A percentile compares a stretch with the other conserved stretches of the same genome.
These are phyloP conservation scores for Melampsora abietis-canadensis DNA, from an alignment of 1,284 basidiomycete species.

Conservation along the genomic window DNA sequence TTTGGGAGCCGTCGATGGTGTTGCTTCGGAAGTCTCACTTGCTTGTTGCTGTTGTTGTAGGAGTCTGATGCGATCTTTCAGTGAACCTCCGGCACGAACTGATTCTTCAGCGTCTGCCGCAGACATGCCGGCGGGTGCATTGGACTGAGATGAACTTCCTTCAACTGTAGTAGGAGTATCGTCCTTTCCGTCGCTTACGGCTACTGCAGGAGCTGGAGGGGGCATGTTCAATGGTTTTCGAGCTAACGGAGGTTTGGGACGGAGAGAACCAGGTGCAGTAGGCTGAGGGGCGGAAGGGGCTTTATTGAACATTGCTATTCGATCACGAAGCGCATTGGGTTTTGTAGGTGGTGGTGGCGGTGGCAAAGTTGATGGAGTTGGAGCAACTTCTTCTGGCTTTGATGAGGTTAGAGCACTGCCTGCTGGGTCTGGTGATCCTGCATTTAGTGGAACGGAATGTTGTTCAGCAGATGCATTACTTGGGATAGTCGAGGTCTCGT, in stretches of 20 bases:
- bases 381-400: not conserved
- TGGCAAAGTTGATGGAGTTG: slow-evolving; percentile 9
- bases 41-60: slow-evolving; percentile 39
- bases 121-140: slow-evolving; percentile 33
- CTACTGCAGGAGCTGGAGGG: slow-evolving; percentile 27
- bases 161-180: not conserved
- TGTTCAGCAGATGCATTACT: not conserved
- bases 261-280: not conserved
- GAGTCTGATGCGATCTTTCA: slow-evolving; percentile 41
- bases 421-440: not conserved
- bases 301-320: slow-evolving; percentile 44
- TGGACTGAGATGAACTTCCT: not conserved
- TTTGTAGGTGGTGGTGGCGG: slow-evolving; percentile 31
- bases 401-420: not conserved
- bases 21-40: slow-evolving; percentile 6
- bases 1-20: slow-evolving; percentile 21
- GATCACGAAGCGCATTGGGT: slow-evolving; percentile 40
- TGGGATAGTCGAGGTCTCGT: not conserved
- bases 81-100: slow-evolving; percentile 38
- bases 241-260: slow-evolving; percentile 38
- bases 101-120: slow-evolving; percentile 43
- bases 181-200: slow-evolving; percentile 4
- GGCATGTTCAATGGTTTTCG: slow-evolving; percentile 38
- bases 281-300: slow-evolving; percentile 10
- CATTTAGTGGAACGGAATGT: not conserved